These are phyloP conservation scores for Rhizophora apiculata DNA, from an alignment of 345 rosid species.

Conservation along the genomic window DNA sequence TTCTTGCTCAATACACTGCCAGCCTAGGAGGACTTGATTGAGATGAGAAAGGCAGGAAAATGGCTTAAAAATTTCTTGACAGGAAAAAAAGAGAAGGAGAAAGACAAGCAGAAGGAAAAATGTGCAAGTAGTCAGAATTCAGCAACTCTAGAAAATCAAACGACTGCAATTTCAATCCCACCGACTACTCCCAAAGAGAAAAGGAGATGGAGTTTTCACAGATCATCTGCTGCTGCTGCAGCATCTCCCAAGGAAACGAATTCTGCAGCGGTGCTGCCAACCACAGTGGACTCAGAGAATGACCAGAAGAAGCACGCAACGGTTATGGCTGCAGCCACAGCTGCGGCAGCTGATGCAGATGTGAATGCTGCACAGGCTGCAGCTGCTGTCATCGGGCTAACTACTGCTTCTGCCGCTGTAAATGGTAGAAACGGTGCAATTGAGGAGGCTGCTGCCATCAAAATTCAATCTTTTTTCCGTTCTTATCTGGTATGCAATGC, in stretches of 20 bases:
- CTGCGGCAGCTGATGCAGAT: slow-evolving; percentile 43
- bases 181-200: slow-evolving; percentile 75
- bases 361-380: slow-evolving; percentile 54
- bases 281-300: slow-evolving; percentile 27
- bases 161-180: slow-evolving; percentile 37
- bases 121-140: slow-evolving; percentile 20
- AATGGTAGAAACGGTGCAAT: slow-evolving; percentile 25
- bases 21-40: slow-evolving; percentile 23
- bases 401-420: slow-evolving; percentile 27
- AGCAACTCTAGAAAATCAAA: slow-evolving; percentile 32
- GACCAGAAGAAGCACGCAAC: slow-evolving; percentile 45
- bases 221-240: slow-evolving; percentile 62
- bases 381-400: slow-evolving; percentile 43
- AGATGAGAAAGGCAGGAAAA: slow-evolving; percentile 82
- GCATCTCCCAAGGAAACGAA: slow-evolving; percentile 32
- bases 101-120: slow-evolving; percentile 25
- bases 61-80: slow-evolving; percentile 72
- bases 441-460: slow-evolving; percentile 65
- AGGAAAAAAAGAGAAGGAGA: slow-evolving; percentile 63
- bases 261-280: slow-evolving; percentile 16
- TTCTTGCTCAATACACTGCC: slow-evolving; percentile 26
- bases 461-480: slow-evolving; percentile 78
- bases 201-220: slow-evolving; percentile 82
- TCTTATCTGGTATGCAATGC: slow-evolving; percentile 62
- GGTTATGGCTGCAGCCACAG: slow-evolving; percentile 45